Evolutionary conservation across 164 flowering plant genomes (phyloP), one percentile per base, ranked within the genome.

Genomic region (Annona cherimola): DNA sequence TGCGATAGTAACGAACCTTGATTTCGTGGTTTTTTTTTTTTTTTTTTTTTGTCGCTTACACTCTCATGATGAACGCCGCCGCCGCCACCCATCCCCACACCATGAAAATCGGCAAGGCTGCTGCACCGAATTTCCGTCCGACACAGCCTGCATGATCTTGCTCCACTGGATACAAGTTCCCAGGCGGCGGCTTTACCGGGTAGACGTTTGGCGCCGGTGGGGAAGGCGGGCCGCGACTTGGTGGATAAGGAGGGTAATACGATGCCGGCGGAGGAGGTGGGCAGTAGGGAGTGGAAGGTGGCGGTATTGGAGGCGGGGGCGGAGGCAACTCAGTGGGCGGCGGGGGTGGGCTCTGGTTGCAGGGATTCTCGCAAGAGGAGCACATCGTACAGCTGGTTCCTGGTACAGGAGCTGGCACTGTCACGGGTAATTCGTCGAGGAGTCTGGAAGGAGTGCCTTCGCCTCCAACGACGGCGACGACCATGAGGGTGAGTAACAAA

Each of bases 341-440:
- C 4, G 67, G 67, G 11, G 67, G 67, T 40, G 67, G 67, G 6
- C 18, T 12, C 16, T 63, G 45, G 16, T 40, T 40, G 67, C 67
- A 63, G 14, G 67, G 67, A 41, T 63, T 63, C 5, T 63, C 41
- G 67, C 67, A 63, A 63, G 67, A 63, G 8, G 67, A 35, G 44
- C 67, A 63, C 67, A 63, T 41, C 44, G 42, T 63, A 40, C 67
- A 63, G 19, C 4, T n/a, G 18, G 42, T 7, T 63, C 14, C 67
- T 14, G 67, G 35, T 11, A 16, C 9, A 3, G 63, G 7, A 1
- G 63, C 26, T 5, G 63, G 67, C 43, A n/a, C 4, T 6, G 39
- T 19, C 20, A 9, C n/a, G n/a, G 11, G 39, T 4, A 9, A 39
- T 14, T 41, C 67, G 16, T 63, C 67, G 5, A 63, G 67, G 4